Evolutionary conservation across 805 yeast genomes (phyloP).

Genomic region (Torulaspora maleeae): DNA sequence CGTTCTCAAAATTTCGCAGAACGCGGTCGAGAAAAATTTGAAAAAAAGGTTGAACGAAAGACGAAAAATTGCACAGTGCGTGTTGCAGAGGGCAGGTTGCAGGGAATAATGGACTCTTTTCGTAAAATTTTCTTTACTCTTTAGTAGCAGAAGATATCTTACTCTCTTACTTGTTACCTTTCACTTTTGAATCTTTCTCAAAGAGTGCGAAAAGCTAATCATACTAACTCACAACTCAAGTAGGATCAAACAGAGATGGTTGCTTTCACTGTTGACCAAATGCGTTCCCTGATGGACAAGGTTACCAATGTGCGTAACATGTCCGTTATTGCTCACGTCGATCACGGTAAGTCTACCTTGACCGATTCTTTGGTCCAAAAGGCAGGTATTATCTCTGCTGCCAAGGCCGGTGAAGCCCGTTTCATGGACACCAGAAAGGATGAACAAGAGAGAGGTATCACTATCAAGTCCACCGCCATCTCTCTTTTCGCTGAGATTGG

Average conservation of each 20-base stretch:
- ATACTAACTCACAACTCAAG: conserved; percentile 13
- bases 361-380: conserved; percentile 98
- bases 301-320: conserved; percentile 99
- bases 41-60: conserved; percentile 4
- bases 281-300: conserved; percentile 99
- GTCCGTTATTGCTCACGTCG: conserved; percentile 99
- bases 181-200: conserved; percentile 2
- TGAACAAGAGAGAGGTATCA: conserved; percentile 99
- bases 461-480: conserved; percentile 98
- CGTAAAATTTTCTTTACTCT: conserved; percentile 11
- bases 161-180: conserved; percentile 1
- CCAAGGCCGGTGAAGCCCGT: conserved; percentile 99
- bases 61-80: conserved; percentile 2
- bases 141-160: conserved; percentile 1
- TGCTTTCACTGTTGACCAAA: conserved; percentile 73
- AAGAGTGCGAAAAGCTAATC: conserved; percentile 16
- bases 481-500: conserved; percentile 86
- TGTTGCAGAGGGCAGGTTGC: neutral
- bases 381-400: conserved; percentile 99
- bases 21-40: conserved; percentile 9
- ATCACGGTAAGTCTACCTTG: conserved; percentile 99
- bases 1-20: conserved; percentile 12
- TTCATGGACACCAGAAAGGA: conserved; percentile 99
- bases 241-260: conserved; percentile 28
- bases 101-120: conserved; percentile 2